Percentiles rank a stretch among this genome's conserved stretches.
These are phyloP conservation scores for Candida michaelii DNA, from an alignment of 805 yeast species.

Conservation along the genomic window DNA sequence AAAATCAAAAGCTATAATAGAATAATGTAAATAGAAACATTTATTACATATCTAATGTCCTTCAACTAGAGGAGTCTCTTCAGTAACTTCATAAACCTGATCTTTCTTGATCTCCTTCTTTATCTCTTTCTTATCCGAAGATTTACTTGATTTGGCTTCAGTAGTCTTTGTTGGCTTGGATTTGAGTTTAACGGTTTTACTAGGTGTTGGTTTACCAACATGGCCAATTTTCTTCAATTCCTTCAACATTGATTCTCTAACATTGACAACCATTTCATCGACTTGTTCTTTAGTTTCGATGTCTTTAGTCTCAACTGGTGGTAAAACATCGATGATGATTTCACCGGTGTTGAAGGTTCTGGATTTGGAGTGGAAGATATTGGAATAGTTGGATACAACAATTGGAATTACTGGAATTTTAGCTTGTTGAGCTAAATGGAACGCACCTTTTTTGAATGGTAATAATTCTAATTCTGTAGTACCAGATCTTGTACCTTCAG, in stretches of 20 bases:
- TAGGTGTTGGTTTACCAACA: slow-evolving; percentile 15
- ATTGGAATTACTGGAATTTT: slow-evolving; percentile 86
- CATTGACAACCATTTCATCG: slow-evolving; percentile 52
- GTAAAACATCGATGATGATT: slow-evolving; percentile 74
- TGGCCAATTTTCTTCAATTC: slow-evolving; percentile 44
- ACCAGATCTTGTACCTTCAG: slow-evolving; percentile 96
- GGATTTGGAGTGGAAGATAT: slow-evolving; percentile 58
- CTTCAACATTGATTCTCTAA: slow-evolving; percentile 57
- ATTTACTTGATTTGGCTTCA: not conserved
- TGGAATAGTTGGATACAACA: slow-evolving; percentile 83
- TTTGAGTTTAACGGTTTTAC: not conserved
- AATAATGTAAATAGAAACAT: slow-evolving; percentile 17
- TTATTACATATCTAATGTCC: not conserved
- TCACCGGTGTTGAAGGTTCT: slow-evolving; percentile 75
- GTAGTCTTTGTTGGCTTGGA: not conserved
- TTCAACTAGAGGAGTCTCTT: slow-evolving; percentile 14
- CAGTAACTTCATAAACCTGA: slow-evolving; percentile 12
- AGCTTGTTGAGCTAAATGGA: slow-evolving; percentile 94
- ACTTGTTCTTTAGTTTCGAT: slow-evolving; percentile 69
- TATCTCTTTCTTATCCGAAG: not conserved
- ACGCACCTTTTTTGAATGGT: slow-evolving; percentile 96
- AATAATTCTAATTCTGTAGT: slow-evolving; percentile 64
- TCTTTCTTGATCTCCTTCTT: not conserved
- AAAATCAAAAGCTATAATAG: slow-evolving; percentile 39
- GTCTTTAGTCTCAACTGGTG: slow-evolving; percentile 73